Evolutionary conservation across 2,329 filamentous ascomycete species (phyloP).

Genomic region (Penicillium glabrum): DNA sequence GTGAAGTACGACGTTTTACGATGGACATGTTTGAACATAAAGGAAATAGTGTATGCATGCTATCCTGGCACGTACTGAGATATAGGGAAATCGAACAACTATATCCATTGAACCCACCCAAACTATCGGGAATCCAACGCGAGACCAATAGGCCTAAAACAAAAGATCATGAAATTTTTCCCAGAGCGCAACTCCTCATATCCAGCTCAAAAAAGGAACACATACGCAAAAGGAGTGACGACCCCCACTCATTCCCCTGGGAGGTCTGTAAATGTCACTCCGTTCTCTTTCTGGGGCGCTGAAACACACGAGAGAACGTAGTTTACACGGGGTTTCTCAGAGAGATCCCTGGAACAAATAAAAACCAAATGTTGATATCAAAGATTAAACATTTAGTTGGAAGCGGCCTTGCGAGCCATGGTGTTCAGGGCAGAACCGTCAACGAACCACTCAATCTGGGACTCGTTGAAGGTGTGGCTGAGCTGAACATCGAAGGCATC

Average conservation of each 20-base stretch:
- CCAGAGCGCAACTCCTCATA: constrained; percentile 35
- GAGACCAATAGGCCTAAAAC: constrained; percentile 29
- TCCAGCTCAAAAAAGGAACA: constrained; percentile 28
- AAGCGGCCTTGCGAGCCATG: constrained; percentile 72
- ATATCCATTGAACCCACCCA: constrained; percentile 43
- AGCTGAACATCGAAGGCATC: constrained; percentile 78
- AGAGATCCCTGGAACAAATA: background rate
- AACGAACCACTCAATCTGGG: constrained; percentile 99
- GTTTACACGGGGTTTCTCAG: constrained; percentile 21
- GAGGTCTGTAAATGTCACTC: constrained; percentile 5
- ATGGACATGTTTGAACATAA: constrained; percentile 6
- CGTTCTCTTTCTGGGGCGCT: constrained; percentile 19
- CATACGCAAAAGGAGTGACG: constrained; percentile 7
- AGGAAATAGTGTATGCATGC: constrained; percentile 38
- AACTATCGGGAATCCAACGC: constrained; percentile 30
- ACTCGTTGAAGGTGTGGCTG: constrained; percentile 95
- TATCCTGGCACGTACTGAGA: constrained; percentile 37
- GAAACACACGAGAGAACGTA: constrained; percentile 30
- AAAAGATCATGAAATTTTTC: constrained; percentile 36
- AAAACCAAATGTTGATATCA: background rate
- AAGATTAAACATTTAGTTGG: constrained; percentile 26
- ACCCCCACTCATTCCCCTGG: background rate
- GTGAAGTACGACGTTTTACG: background rate
- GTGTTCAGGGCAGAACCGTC: constrained; percentile 97
- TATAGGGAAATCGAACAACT: constrained; percentile 36